A percentile compares a stretch with the other conserved stretches of the same genome.
These are phyloP conservation scores for Dictyophora rubrovolvata DNA, from an alignment of 768 basidiomycete genomes.

Conservation along the genomic window DNA sequence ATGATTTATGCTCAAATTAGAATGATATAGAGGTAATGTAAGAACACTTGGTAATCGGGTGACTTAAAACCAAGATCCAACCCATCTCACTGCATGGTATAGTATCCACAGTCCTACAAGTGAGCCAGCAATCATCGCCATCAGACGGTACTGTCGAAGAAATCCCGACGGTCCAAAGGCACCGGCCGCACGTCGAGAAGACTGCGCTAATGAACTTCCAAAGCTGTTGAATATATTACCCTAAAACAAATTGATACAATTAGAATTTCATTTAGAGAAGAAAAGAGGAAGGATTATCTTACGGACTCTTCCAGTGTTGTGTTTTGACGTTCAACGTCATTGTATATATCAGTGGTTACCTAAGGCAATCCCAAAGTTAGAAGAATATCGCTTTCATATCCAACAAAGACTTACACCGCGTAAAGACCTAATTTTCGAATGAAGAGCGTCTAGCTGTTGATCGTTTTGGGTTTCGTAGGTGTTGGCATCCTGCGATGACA, in stretches of 20 bases:
- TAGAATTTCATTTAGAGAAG: slow-evolving; percentile 6
- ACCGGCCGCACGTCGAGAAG: slow-evolving; percentile 58
- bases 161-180: slow-evolving; percentile 64
- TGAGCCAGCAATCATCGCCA: slow-evolving; percentile 43
- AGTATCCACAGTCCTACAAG: slow-evolving; percentile 50
- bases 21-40: too few relatives aligned
- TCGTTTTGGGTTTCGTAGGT: slow-evolving; percentile 83
- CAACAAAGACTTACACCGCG: slow-evolving; percentile 48
- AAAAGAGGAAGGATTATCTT: slow-evolving; percentile 16
- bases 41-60: too few relatives aligned
- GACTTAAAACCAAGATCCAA: not conserved
- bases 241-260: slow-evolving; percentile 24
- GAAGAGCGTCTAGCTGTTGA: slow-evolving; percentile 71
- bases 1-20: too few relatives aligned
- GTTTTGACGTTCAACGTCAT: slow-evolving; percentile 79
- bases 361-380: slow-evolving; percentile 19
- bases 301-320: slow-evolving; percentile 68
- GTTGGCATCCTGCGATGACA: slow-evolving; percentile 22
- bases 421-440: slow-evolving; percentile 73
- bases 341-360: slow-evolving; percentile 84
- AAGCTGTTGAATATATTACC: slow-evolving; percentile 60
- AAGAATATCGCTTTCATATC: not conserved
- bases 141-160: slow-evolving; percentile 60
- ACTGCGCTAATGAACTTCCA: slow-evolving; percentile 49
- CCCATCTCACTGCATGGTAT: slow-evolving; percentile 41